Percentiles rank a stretch among this genome's conserved stretches.
Conservation (phyloP, 1,284 basidiomycete species). For the Blastosporella zonata region DNA sequence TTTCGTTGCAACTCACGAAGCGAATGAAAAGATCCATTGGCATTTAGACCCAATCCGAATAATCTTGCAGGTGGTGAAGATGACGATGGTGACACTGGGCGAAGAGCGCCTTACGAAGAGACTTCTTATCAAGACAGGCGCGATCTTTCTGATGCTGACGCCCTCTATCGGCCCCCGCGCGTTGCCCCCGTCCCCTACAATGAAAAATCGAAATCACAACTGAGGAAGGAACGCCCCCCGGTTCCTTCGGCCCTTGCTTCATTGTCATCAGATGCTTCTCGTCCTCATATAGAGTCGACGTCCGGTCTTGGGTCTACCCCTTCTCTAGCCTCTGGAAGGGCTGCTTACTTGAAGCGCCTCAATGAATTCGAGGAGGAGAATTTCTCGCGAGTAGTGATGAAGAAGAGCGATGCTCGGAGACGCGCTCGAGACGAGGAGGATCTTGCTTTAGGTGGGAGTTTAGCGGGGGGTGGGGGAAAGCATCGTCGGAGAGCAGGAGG, state of each 20-base stretch:
- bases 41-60: slow-evolving; percentile 87
- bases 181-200: slow-evolving; percentile 91
- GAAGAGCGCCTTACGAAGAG: slow-evolving; percentile 19
- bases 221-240: slow-evolving; percentile 43
- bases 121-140: not conserved
- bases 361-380: slow-evolving; percentile 95
- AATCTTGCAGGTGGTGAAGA: slow-evolving; percentile 48
- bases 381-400: slow-evolving; percentile 89
- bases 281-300: slow-evolving; percentile 70
- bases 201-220: slow-evolving; percentile 53
- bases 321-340: slow-evolving; percentile 60
- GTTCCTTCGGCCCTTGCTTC: slow-evolving; percentile 72
- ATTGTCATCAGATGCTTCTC: slow-evolving; percentile 63
- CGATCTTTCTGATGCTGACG: slow-evolving; percentile 26
- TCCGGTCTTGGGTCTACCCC: slow-evolving; percentile 74
- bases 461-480: slow-evolving; percentile 39
- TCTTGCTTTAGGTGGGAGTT: slow-evolving; percentile 80
- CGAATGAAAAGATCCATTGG: slow-evolving; percentile 68
- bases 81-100: slow-evolving; percentile 26
- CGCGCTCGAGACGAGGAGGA: slow-evolving; percentile 89
- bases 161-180: slow-evolving; percentile 88
- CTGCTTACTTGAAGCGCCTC: slow-evolving; percentile 78
- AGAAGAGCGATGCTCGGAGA: slow-evolving; percentile 82
- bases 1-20: slow-evolving; percentile 2
- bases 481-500: slow-evolving; percentile 66